Base-by-base conservation (phyloP, 306 rosid species). In the Styphnolobium japonicum region DNA sequence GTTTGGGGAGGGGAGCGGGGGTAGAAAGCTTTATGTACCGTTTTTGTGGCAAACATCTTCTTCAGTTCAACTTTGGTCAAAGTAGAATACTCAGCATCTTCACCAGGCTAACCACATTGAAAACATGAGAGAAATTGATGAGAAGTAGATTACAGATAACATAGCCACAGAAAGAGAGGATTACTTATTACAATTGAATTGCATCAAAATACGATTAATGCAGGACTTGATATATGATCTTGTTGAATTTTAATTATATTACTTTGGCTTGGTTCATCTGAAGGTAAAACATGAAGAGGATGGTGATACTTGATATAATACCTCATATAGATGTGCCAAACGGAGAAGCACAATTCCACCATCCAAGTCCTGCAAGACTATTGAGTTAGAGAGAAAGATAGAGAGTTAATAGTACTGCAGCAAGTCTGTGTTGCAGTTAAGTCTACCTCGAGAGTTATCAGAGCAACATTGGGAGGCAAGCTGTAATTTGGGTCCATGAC, bases 271-370 rank as follows among this genome's bases (percentile, higher is more conserved):
- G 3, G 29, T 40, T 39, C 7, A 19, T 67, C 55, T 66, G 3
- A 67, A 67, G 15, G 2, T 12, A n/a, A 61, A 46, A 19, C 34
- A 46, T 46, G 19, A 49, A 49, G 22, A 49, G 8, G 23, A 2
- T 49, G 18, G n/a, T 49, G 22, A 49, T 49, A 7, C 19, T 16
- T 16, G 42, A 45, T 5, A 71, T 18, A 57, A 23, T 84, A 94
- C 98, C 94, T 92, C 98, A 3, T 90, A 94, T 19, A 94, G 85
- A 85, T 94, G 98, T 11, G 98, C 97, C 85, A 94, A 80, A 57
- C 97, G 97, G 55, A 94, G 88, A 42, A 94, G 89, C 25, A 89
- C 94, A 67, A 42, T 57, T 73, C 91, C 94, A 42, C 76, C 94
- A 70, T 90, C 91, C 93, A 94, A 85, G 87, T 84, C 97, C 97